phyloP scores from a whole-genome alignment of 2,329 filamentous ascomycete genomes.

The Simplicillium sp. region DNA sequence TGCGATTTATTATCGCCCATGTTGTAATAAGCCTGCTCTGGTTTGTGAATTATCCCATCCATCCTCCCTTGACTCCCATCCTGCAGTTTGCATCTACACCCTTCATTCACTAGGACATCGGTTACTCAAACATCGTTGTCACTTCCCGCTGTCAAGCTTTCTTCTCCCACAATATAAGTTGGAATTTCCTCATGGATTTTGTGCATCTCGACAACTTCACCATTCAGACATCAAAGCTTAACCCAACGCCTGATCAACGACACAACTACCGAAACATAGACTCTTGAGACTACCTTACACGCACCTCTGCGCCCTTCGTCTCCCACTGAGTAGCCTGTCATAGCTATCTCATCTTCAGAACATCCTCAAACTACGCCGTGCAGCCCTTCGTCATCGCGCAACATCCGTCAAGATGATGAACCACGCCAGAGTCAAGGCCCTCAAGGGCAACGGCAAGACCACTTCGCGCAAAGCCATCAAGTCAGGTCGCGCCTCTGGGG shows the following conservation, averaged over 20 bases:
- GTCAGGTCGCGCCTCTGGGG: conserved; percentile 47
- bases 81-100: too few species aligned
- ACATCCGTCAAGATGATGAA: conserved; percentile 35
- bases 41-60: too few species aligned
- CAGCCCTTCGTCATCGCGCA: too few species aligned
- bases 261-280: neutral
- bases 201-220: conserved; percentile 13
- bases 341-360: too few species aligned
- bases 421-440: conserved; percentile 57
- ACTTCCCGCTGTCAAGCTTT: too few species aligned
- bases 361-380: too few species aligned
- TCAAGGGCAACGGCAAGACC: conserved; percentile 63
- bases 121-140: too few species aligned
- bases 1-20: too few species aligned
- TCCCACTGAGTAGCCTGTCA: neutral
- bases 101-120: too few species aligned
- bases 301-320: conserved; percentile 9
- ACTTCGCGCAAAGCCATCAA: conserved; percentile 57
- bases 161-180: neutral
- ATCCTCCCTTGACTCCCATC: too few species aligned
- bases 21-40: too few species aligned
- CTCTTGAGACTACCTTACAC: conserved; percentile 8
- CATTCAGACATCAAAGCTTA: neutral
- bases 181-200: conserved; percentile 13
- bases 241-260: too few species aligned